phyloP scores from a whole-genome alignment of 768 basidiomycete genomes.

The Astraeus odoratus region DNA sequence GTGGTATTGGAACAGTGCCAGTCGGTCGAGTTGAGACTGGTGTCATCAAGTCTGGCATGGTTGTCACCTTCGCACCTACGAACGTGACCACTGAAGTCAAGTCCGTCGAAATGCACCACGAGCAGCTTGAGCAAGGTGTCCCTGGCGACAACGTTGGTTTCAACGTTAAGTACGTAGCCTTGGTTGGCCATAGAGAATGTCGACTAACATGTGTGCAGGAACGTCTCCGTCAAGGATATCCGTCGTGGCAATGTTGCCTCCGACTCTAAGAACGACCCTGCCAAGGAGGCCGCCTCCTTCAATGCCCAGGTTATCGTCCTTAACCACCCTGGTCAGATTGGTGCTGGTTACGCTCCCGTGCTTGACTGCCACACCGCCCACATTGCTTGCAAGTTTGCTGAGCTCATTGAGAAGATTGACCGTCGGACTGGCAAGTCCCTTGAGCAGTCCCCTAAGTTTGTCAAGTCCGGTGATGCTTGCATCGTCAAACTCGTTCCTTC shows the following conservation, averaged over 20 bases:
- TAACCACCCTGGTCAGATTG: slow-evolving; percentile 99
- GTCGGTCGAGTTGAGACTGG: slow-evolving; percentile 99
- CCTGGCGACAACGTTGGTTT: slow-evolving; percentile 99
- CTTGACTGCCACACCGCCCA: slow-evolving; percentile 99
- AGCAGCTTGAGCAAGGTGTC: slow-evolving; percentile 87
- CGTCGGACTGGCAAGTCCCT: slow-evolving; percentile 94
- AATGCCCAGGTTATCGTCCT: slow-evolving; percentile 99
- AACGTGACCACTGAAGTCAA: slow-evolving; percentile 99
- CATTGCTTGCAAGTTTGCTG: slow-evolving; percentile 99
- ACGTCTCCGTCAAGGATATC: slow-evolving; percentile 99
- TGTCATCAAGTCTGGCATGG: slow-evolving; percentile 99
- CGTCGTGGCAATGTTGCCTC: slow-evolving; percentile 99
- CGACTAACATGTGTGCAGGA: slow-evolving; percentile 43
- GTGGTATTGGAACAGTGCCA: slow-evolving; percentile 99
- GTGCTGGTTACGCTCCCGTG: slow-evolving; percentile 97
- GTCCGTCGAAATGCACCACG: slow-evolving; percentile 99
- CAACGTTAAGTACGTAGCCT: slow-evolving; percentile 80
- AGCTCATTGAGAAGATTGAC: slow-evolving; percentile 99
- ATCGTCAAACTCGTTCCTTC: slow-evolving; percentile 95
- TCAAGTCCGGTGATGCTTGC: slow-evolving; percentile 99
- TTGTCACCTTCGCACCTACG: slow-evolving; percentile 93
- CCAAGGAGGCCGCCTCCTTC: slow-evolving; percentile 98
- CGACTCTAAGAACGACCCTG: slow-evolving; percentile 99
- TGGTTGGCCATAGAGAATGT: neutral
- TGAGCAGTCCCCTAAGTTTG: slow-evolving; percentile 87